Percentiles rank a stretch among this genome's conserved stretches.
These are phyloP conservation scores for Sclerospora graminicola DNA, from an alignment of 352 stramenopile species.

Conservation along the genomic window DNA sequence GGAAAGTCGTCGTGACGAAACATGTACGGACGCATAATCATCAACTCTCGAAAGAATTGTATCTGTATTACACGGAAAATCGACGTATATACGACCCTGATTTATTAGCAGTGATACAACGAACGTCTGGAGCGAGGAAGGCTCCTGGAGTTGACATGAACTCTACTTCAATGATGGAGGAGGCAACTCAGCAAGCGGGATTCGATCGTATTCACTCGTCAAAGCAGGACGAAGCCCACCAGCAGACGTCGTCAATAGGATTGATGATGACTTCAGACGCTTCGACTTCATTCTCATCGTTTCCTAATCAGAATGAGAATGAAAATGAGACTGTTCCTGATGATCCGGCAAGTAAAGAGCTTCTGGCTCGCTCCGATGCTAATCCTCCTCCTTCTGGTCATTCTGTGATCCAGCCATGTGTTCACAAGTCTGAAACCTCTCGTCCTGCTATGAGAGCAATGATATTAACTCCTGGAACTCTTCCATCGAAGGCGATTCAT, in stretches of 20 bases:
- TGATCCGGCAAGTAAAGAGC: no score
- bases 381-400: background rate
- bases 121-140: slow-evolving; percentile 1
- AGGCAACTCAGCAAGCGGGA: slow-evolving; percentile 9
- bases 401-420: slow-evolving; percentile 10
- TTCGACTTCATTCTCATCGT: background rate
- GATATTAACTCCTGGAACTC: slow-evolving; percentile 23
- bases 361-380: no score
- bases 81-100: slow-evolving; percentile 70
- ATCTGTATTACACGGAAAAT: slow-evolving; percentile 68
- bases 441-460: slow-evolving; percentile 9
- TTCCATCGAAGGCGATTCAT: slow-evolving; percentile 19
- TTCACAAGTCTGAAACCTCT: background rate
- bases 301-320: slow-evolving; percentile 1
- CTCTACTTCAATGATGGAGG: slow-evolving; percentile 14
- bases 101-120: slow-evolving; percentile 25
- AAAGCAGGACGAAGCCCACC: slow-evolving; percentile 10
- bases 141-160: slow-evolving; percentile 1
- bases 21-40: slow-evolving; percentile 68
- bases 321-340: no score
- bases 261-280: slow-evolving; percentile 7
- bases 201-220: slow-evolving; percentile 11
- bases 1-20: slow-evolving; percentile 69
- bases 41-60: slow-evolving; percentile 60
- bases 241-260: slow-evolving; percentile 9